Base-by-base conservation (phyloP, 2,329 filamentous ascomycete genomes). In the Epichloe coenophiala region DNA sequence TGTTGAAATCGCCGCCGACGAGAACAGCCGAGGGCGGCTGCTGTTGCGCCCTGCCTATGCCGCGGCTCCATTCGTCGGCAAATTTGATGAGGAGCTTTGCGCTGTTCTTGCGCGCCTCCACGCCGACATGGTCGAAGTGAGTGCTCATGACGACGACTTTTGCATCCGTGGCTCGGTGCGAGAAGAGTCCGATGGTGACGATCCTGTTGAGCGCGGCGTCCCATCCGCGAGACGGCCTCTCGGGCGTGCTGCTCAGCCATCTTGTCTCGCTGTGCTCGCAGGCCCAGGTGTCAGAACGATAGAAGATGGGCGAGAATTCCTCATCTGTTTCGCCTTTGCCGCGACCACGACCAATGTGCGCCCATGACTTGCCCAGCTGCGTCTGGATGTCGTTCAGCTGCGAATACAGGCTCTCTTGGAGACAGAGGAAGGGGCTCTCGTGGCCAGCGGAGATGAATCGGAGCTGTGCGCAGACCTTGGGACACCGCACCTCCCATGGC, bases 221-320 rank as follows among this genome's bases (percentile, higher is more conserved):
- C 86, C 88, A 94, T n/a, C 86, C 84, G 52, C 77, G 80, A 0
- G 81, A 86, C 0, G 84, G 85, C 47, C 65, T 65, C 21, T 78
- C 70, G 0, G 86, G 88, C 3, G 86, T 94, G 56, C 78, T 70
- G 41, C 83, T 88, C 12, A 95, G 71, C 88, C 88, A 95, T 48
- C 82, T 74, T 1, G 83, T 87, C 58, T 80, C 71, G 65, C 70
- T 80, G 19, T 72, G 68, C 38, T 76, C 63, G 42, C 86, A 72
- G 15, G 70, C 62, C 79, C 85, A 89, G 12, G 74, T 63, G 2
- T 70, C 67, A 1, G 72, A 69, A 36, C 78, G 78, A 67, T 87
- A 95, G 58, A 94, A 76, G 53, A 95, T 80, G n/a, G 88, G 87
- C 11, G 81, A 84, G 68, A 88, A 90, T 68, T 94, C 89, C 53